Evolutionary conservation across 768 basidiomycete species (phyloP).

Genomic region (Boletellus ananiceps): DNA sequence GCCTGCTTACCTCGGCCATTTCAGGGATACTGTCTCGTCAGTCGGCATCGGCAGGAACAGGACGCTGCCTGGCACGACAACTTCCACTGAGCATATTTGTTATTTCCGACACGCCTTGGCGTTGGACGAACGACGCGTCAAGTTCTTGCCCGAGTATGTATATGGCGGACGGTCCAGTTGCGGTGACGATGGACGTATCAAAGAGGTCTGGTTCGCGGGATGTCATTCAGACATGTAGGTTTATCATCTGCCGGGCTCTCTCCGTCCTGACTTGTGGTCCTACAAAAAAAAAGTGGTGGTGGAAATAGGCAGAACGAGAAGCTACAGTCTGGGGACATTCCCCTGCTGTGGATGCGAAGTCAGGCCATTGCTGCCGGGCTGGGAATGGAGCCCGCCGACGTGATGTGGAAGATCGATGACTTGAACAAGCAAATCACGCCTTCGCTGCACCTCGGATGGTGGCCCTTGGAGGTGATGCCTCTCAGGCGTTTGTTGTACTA

Average conservation of each 20-base stretch:
- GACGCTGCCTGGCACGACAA: constrained; percentile 31
- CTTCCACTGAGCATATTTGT: constrained; percentile 32
- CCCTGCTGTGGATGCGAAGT: constrained; percentile 31
- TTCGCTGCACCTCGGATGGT: constrained; percentile 19
- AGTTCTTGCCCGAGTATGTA: constrained; percentile 43
- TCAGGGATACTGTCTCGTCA: constrained; percentile 47
- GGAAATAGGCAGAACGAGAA: constrained; percentile 26
- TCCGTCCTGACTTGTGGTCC: constrained; percentile 1
- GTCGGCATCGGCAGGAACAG: constrained; percentile 34
- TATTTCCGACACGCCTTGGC: constrained; percentile 46
- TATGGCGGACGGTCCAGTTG: constrained; percentile 23
- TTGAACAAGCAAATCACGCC: constrained; percentile 19
- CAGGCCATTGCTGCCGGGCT: constrained; percentile 27
- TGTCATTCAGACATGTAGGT: constrained; percentile 38
- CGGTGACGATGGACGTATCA: constrained; percentile 23
- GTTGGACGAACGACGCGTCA: constrained; percentile 44
- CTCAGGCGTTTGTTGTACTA: constrained; percentile 25
- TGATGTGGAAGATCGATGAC: constrained; percentile 29
- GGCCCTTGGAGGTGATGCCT: constrained; percentile 23
- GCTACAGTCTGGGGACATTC: constrained; percentile 27
- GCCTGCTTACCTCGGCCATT: background rate
- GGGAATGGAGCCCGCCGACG: constrained; percentile 17
- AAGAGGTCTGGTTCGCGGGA: constrained; percentile 44
- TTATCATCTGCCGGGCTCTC: background rate
- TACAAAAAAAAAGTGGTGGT: constrained; percentile 17